Percentiles rank a stretch among this genome's conserved stretches.
phyloP scores from a whole-genome alignment of 129 eudicot genomes.

The Lactuca sativa region DNA sequence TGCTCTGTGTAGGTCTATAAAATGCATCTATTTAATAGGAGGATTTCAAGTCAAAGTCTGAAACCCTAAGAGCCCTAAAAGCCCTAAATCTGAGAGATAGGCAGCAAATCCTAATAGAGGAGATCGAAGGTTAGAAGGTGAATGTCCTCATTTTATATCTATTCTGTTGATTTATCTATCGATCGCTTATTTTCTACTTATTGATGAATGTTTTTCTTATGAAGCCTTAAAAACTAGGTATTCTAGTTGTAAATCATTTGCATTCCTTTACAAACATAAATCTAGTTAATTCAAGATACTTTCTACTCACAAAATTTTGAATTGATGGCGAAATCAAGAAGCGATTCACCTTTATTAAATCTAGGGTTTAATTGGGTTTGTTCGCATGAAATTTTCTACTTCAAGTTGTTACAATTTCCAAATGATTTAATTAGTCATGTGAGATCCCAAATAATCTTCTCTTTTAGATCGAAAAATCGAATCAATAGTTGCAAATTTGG shows the following conservation, averaged over 20 bases:
- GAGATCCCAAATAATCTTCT: conserved; percentile 9
- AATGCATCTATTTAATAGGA: conserved; percentile 16
- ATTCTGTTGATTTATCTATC: conserved; percentile 11
- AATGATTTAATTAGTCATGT: background rate
- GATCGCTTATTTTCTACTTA: conserved; percentile 11
- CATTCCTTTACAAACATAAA: conserved; percentile 9
- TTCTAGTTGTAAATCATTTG: conserved; percentile 9
- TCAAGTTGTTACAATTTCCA: conserved; percentile 9
- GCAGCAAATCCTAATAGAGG: conserved; percentile 20
- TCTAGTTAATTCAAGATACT: background rate
- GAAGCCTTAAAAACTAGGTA: conserved; percentile 11
- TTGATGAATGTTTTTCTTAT: conserved; percentile 2
- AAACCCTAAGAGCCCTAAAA: background rate
- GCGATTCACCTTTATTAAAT: conserved; percentile 12
- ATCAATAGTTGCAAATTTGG: conserved; percentile 11
- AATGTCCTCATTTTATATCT: conserved; percentile 22
- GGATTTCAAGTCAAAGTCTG: background rate
- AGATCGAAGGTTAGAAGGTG: conserved; percentile 20
- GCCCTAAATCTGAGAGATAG: conserved; percentile 24
- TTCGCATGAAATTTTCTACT: background rate
- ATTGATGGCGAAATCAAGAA: conserved; percentile 14
- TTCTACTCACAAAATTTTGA: background rate
- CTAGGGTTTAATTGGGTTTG: background rate
- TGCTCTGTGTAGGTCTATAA: conserved; percentile 21
- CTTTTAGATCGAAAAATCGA: background rate